A percentile compares a stretch with the other conserved stretches of the same genome.
phyloP scores from a whole-genome alignment of 2,329 filamentous ascomycete species.

The Talaromyces pinophilus region DNA sequence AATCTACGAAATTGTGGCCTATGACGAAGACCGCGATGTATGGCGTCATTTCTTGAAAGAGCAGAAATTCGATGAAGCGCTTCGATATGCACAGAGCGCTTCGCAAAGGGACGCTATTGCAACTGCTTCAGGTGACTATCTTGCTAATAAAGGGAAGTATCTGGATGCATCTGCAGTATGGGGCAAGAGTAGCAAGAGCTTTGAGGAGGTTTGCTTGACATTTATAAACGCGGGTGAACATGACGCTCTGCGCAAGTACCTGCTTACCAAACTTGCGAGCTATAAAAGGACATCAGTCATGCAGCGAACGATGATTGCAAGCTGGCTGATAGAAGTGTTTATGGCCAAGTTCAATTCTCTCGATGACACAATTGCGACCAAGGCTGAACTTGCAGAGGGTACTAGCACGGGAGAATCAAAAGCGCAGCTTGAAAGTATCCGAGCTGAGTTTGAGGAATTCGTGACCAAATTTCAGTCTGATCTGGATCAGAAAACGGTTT shows the following conservation, averaged over 20 bases:
- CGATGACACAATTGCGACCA: constrained; percentile 90
- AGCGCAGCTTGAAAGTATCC: constrained; percentile 68
- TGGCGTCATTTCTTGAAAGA: constrained; percentile 91
- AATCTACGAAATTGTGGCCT: constrained; percentile 90
- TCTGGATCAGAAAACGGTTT: constrained; percentile 86
- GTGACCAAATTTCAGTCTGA: constrained; percentile 80
- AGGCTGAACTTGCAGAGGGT: constrained; percentile 75
- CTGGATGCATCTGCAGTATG: constrained; percentile 86
- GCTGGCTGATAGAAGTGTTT: constrained; percentile 92
- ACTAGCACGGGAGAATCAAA: constrained; percentile 66
- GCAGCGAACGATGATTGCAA: constrained; percentile 93
- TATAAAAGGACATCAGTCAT: constrained; percentile 83
- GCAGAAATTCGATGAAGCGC: constrained; percentile 83
- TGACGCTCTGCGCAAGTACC: constrained; percentile 86
- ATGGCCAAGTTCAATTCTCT: constrained; percentile 96
- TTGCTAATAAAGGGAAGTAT: constrained; percentile 79
- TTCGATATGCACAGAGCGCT: constrained; percentile 77
- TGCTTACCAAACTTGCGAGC: constrained; percentile 77
- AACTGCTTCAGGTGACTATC: constrained; percentile 84
- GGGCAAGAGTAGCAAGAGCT: constrained; percentile 92
- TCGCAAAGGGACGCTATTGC: constrained; percentile 88
- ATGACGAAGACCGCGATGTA: constrained; percentile 86
- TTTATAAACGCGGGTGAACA: constrained; percentile 89
- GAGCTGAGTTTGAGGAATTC: constrained; percentile 85
- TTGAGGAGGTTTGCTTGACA: constrained; percentile 89